Percentiles rank a stretch among this genome's conserved stretches.
These are phyloP conservation scores for Akebia trifoliata DNA, from an alignment of 164 flowering plant genomes.

Conservation along the genomic window DNA sequence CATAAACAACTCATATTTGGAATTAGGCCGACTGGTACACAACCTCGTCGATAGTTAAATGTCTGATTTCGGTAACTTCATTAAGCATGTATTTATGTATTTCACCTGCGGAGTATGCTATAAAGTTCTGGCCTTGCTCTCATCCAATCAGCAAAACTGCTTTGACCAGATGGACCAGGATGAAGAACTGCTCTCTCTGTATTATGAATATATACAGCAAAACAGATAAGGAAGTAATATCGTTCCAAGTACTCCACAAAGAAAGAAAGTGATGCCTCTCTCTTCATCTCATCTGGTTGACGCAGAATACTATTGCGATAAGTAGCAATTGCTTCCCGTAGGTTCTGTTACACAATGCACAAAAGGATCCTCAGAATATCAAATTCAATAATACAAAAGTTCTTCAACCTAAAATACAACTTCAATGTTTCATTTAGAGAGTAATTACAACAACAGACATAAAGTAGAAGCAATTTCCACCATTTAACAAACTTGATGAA, in stretches of 20 bases:
- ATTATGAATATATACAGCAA: conserved; percentile 92
- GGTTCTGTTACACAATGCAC: conserved; percentile 49
- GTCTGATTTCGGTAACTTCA: background rate
- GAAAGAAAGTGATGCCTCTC: conserved; percentile 85
- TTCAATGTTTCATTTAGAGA: background rate
- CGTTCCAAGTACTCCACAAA: conserved; percentile 95
- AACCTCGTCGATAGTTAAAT: background rate
- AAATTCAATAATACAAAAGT: background rate
- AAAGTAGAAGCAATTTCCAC: background rate
- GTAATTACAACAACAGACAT: background rate
- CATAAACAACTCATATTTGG: background rate
- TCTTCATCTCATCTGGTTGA: conserved; percentile 95
- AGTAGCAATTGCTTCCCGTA: conserved; percentile 92
- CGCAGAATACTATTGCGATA: conserved; percentile 86
- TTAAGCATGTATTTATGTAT: conserved; percentile 2
- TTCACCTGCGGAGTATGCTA: conserved; percentile 90
- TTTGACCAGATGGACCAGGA: conserved; percentile 44
- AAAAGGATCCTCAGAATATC: background rate
- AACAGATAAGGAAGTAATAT: conserved; percentile 94
- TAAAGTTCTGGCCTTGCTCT: conserved; percentile 93
- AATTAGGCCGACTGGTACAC: background rate
- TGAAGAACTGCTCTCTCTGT: conserved; percentile 65
- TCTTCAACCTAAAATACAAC: background rate
- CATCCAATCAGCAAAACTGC: conserved; percentile 93
- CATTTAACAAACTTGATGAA: conserved; percentile 2